Evolutionary conservation across 2,329 filamentous ascomycete species (phyloP), one percentile per base, ranked within the genome.

Genomic region (Apiospora arundinis): DNA sequence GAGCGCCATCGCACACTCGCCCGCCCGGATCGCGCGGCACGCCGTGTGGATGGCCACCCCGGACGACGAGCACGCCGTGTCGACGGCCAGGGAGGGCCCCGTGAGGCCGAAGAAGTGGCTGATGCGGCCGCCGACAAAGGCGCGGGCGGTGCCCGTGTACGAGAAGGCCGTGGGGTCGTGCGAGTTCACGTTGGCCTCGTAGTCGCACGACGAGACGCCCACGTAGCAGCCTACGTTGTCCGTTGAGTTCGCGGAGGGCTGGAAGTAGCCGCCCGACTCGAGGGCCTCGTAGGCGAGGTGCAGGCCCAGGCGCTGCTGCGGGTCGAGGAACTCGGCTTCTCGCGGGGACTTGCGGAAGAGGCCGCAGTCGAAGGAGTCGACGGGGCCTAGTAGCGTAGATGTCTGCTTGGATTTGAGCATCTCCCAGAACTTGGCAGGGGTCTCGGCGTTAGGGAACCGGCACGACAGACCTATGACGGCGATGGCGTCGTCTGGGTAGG

Each of bases 71-170:
- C 68, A 83, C 2, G 83, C 84, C 1, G 83, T 84, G 68, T 85
- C 83, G 18, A 84, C 72, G 18, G 76, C 81, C 32, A 83, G 77
- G 8, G 78, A 77, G 0, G 85, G 84, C 0, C 84, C 84, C 1
- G 77, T 80, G 74, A 83, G 84, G 0, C 82, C 80, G 66, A 85
- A 85, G 69, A 81, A 78, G 70, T 85, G 83, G 44, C 79, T 82
- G 56, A 85, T 78, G 8, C 79, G 77, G 2, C 79, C 80, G 6
- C 76, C 76, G 2, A 75, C 75, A 49, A 82, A 82, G 1, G 79
- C 79, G 72, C 80, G 25, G 32, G 60, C 32, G 2, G 28, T 45
- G 14, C 40, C 73, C 32, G 46, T 68, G 16, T n/a, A 65, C 16
- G 67, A 70, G 67, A 68, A 75, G 28, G 74, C 73, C 42, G 70